Percentiles rank a stretch among this genome's conserved stretches.
These are phyloP conservation scores for Aphanomyces invadans DNA, from an alignment of 352 stramenopile species.

Conservation along the genomic window DNA sequence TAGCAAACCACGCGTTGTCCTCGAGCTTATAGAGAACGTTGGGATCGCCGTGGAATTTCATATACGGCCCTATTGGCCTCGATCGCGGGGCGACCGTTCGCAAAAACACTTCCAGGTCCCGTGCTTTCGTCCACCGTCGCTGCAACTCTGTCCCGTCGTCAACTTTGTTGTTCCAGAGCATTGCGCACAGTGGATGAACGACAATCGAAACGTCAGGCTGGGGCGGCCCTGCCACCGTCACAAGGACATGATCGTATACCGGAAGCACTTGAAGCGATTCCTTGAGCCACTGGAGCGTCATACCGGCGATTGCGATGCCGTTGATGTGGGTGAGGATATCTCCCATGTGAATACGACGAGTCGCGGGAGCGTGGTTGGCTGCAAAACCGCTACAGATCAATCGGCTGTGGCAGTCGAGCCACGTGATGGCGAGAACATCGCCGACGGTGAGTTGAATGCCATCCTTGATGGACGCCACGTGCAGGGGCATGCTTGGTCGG, in stretches of 20 bases:
- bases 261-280: neutral
- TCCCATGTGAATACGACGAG: neutral
- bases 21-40: constrained; percentile 39
- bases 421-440: neutral
- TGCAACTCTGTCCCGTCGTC: constrained; percentile 46
- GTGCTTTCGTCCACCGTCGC: constrained; percentile 40
- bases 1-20: neutral
- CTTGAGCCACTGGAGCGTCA: constrained; percentile 9
- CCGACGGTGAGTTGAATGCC: neutral
- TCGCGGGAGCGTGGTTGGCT: too few relatives aligned
- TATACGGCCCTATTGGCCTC: constrained; percentile 50
- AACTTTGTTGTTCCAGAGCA: constrained; percentile 55
- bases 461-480: neutral
- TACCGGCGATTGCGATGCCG: neutral
- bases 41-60: constrained; percentile 55
- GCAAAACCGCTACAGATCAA: too few relatives aligned
- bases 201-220: constrained; percentile 25
- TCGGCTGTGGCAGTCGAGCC: constrained; percentile 4
- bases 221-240: neutral
- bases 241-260: neutral
- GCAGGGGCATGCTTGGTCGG: neutral
- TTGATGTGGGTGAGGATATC: constrained; percentile 17
- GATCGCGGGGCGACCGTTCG: constrained; percentile 53
- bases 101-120: constrained; percentile 54
- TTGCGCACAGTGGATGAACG: constrained; percentile 52